These are phyloP conservation scores for Singerocomus inundabilis DNA, from an alignment of 1,284 basidiomycete genomes.

Conservation along the genomic window DNA sequence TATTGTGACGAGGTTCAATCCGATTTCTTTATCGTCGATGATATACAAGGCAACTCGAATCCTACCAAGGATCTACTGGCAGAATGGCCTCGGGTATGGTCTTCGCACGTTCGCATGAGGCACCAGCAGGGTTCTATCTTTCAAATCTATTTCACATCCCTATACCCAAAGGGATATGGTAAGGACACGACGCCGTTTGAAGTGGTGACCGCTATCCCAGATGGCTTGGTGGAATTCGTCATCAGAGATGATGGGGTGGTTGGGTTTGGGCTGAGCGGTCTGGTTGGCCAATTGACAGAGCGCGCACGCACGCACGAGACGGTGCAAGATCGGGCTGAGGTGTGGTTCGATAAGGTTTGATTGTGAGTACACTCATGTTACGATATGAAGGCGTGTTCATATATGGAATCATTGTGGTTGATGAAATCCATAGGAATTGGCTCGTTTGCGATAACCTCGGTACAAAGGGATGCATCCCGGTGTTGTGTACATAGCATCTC, in stretches of 20 bases:
- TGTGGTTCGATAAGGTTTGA: slow-evolving; percentile 30
- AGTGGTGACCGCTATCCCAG: slow-evolving; percentile 6
- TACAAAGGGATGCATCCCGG: neutral
- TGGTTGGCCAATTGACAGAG: slow-evolving; percentile 16
- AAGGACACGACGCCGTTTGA: slow-evolving; percentile 31
- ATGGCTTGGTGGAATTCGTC: slow-evolving; percentile 21
- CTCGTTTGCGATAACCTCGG: neutral
- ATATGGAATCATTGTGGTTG: neutral
- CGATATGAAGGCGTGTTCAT: neutral
- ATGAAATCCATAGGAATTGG: neutral
- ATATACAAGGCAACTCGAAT: neutral
- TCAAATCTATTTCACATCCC: slow-evolving; percentile 10
- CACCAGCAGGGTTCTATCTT: slow-evolving; percentile 16
- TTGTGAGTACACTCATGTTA: neutral
- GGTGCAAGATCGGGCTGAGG: slow-evolving; percentile 23
- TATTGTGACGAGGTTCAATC: slow-evolving; percentile 30
- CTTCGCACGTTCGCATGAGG: slow-evolving; percentile 30
- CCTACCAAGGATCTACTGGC: slow-evolving; percentile 22
- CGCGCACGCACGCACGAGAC: slow-evolving; percentile 10
- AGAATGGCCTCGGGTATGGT: slow-evolving; percentile 28
- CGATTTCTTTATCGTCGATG: slow-evolving; percentile 30
- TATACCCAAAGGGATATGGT: slow-evolving; percentile 33
- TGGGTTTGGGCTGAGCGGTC: slow-evolving; percentile 28
- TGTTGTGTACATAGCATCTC: neutral
- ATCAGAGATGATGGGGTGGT: slow-evolving; percentile 21